phyloP scores from a whole-genome alignment of 805 yeast species.

The Hanseniaspora nectarophila region DNA sequence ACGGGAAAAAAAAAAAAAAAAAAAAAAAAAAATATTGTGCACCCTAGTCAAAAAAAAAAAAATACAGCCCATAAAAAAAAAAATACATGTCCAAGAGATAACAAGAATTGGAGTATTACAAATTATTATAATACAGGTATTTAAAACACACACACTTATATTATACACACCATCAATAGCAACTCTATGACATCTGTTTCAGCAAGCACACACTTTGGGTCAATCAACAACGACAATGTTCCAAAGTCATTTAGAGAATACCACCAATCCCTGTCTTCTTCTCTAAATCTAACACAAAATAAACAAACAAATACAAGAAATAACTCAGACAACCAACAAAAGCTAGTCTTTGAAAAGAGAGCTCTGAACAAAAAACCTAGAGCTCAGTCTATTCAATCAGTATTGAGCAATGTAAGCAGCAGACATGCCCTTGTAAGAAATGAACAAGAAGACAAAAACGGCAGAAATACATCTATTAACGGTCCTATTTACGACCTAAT shows the following conservation, averaged over 20 bases:
- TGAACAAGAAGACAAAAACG: slow-evolving; percentile 13
- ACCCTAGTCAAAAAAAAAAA: too few relatives aligned
- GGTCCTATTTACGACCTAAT: slow-evolving; percentile 16
- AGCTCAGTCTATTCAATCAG: slow-evolving; percentile 33
- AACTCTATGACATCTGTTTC: not conserved
- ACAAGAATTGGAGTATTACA: too few relatives aligned
- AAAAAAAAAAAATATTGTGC: too few relatives aligned
- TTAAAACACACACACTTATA: too few relatives aligned
- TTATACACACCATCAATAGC: too few relatives aligned
- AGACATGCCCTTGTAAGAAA: slow-evolving; percentile 43
- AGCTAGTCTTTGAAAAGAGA: slow-evolving; percentile 38
- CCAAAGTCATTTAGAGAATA: slow-evolving; percentile 8
- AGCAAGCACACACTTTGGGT: too few relatives aligned
- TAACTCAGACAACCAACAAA: slow-evolving; percentile 15
- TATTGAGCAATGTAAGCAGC: slow-evolving; percentile 48
- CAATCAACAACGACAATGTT: not conserved
- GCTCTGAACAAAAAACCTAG: slow-evolving; percentile 45
- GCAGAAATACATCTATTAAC: slow-evolving; percentile 13
- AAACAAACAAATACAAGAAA: not conserved
- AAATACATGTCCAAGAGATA: too few relatives aligned
- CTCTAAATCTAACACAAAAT: slow-evolving; percentile 4
- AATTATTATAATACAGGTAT: too few relatives aligned
- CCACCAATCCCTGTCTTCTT: not conserved
- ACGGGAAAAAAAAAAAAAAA: not conserved
- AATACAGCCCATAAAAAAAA: too few relatives aligned